Base-by-base conservation (phyloP, 164 flowering plant genomes). In the Magnolia sinica region DNA sequence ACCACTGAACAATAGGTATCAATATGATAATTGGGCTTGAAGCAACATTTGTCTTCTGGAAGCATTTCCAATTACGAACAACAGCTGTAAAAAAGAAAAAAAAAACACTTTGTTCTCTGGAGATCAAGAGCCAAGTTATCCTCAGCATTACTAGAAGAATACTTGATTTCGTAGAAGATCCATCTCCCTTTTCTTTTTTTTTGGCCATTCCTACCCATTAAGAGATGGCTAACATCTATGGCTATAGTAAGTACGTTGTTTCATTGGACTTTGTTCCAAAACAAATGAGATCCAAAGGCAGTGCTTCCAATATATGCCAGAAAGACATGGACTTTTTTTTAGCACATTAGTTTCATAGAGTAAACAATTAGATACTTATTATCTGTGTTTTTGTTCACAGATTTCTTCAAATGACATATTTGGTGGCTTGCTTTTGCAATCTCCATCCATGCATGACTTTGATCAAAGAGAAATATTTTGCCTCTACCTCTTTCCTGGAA, bases 381-480 rank as follows among this genome's bases (percentile, higher is more conserved):
- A 10, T 23, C 49, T 19, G 45, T 74, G 23, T 64, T 19, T 10
- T 18, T 73, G 14, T 20, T 74, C 22, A 11, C 80, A 94, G 99
- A 87, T 90, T 31, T 83, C 91, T 64, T 80, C 91, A 50, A 82
- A 79, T 82, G 81, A 90, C 55, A 86, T 87, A 71, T 68, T 45
- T 80, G 98, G 99, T 37, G 85, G 87, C 49, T 81, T 94, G 71
- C 86, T 94, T 58, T 86, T 94, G 85, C 93, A 88, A 76, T 87
- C 97, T 79, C 92, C 98, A 63, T 77, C 89, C 27, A 58, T 80
- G 37, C 76, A 85, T 83, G 97, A 91, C 79, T 67, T 80, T 79
- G 98, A 94, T 84, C 91, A 91, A 74, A 89, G 99, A 81, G 91
- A 92, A 67, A 85, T 90, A 82, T 96, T 96, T 82, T 87, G 86